These are phyloP conservation scores for Xerocomus minutiporus DNA, from an alignment of 1,284 basidiomycete genomes.

Conservation along the genomic window DNA sequence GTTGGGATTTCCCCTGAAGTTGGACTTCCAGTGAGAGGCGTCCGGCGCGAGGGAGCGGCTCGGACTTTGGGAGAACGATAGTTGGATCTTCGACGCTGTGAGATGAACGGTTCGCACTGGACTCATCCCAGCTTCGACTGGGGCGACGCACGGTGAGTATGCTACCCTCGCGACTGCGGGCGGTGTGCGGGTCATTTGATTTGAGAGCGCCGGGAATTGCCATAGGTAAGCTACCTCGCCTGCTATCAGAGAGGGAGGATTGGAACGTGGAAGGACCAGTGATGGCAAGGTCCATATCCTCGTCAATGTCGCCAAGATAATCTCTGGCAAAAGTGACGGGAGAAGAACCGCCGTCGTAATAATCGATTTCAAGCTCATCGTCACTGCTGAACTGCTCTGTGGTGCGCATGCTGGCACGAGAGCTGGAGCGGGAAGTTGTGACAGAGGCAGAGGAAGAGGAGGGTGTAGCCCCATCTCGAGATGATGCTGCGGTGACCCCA, in stretches of 20 bases:
- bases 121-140: constrained; percentile 50
- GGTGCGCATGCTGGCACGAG: constrained; percentile 34
- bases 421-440: constrained; percentile 40
- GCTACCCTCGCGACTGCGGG: constrained; percentile 46
- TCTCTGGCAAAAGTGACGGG: constrained; percentile 36
- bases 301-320: constrained; percentile 34
- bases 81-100: constrained; percentile 27
- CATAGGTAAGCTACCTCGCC: constrained; percentile 45
- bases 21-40: constrained; percentile 39
- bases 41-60: constrained; percentile 37
- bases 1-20: constrained; percentile 18
- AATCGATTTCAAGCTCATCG: constrained; percentile 44
- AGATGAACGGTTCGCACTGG: constrained; percentile 31
- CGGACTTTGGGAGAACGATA: constrained; percentile 42
- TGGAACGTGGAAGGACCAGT: constrained; percentile 21
- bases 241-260: constrained; percentile 18
- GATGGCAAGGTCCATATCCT: constrained; percentile 27
- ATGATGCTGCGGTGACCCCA: constrained; percentile 16
- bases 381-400: constrained; percentile 46
- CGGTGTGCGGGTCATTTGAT: constrained; percentile 15
- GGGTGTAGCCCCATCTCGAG: constrained; percentile 30
- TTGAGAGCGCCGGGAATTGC: constrained; percentile 36
- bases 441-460: constrained; percentile 42
- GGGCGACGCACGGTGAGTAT: constrained; percentile 48
- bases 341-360: constrained; percentile 35